Conservation (phyloP, 2,329 filamentous ascomycete species). For the Parafenestella ontariensis region DNA sequence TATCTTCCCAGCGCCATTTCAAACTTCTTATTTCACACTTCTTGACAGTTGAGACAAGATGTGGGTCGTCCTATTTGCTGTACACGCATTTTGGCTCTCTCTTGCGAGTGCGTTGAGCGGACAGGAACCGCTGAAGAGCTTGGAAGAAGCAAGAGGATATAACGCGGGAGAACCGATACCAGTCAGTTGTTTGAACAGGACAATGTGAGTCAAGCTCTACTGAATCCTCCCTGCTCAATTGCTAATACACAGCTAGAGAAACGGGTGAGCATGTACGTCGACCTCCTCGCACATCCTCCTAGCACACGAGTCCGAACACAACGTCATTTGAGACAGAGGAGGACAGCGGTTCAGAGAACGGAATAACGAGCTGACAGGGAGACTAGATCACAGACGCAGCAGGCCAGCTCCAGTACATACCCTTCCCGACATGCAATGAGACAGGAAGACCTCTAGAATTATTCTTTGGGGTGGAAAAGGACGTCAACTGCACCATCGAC, state of each 20-base stretch:
- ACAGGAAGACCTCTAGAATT: slow-evolving; percentile 83
- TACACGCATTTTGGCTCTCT: neutral
- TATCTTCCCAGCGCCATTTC: neutral
- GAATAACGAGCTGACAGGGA: slow-evolving; percentile 3
- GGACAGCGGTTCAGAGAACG: neutral
- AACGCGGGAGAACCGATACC: slow-evolving; percentile 58
- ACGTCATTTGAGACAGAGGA: neutral
- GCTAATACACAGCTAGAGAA: slow-evolving; percentile 63
- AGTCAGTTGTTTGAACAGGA: slow-evolving; percentile 60
- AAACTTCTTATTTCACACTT: neutral
- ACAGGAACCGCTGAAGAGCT: slow-evolving; percentile 50
- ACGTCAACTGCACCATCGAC: slow-evolving; percentile 83
- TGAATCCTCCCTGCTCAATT: neutral
- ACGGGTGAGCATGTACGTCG: slow-evolving; percentile 76
- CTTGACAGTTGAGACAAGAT: neutral
- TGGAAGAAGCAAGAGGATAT: slow-evolving; percentile 52
- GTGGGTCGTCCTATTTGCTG: neutral
- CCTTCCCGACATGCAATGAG: slow-evolving; percentile 90
- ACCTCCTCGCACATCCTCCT: neutral
- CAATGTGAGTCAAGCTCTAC: slow-evolving; percentile 51
- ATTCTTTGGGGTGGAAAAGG: slow-evolving; percentile 80
- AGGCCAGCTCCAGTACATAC: slow-evolving; percentile 88
- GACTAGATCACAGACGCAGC: slow-evolving; percentile 73
- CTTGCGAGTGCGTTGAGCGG: slow-evolving; percentile 50
- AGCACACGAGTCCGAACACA: neutral